A percentile compares a stretch with the other conserved stretches of the same genome.
Evolutionary conservation across 176 grass and related monocot genomes (phyloP).

Genomic region (Panicum miliaceum): DNA sequence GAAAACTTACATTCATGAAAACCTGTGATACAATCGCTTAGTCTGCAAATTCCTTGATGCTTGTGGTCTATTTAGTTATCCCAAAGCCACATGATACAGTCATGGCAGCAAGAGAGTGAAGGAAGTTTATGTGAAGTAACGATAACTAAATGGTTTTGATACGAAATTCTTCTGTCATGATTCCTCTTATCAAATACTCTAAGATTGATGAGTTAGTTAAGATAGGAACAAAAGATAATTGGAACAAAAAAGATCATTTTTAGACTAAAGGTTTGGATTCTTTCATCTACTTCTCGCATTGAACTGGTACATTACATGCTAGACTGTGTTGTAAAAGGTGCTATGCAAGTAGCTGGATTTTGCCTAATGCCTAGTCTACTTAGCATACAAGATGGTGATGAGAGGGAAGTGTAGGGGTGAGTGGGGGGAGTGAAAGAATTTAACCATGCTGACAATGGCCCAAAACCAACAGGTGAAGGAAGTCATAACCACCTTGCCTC

Average conservation of each 20-base stretch:
- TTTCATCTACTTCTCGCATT: not conserved
- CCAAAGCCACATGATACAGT: not conserved
- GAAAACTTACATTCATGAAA: conserved; percentile 7
- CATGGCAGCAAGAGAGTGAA: not conserved
- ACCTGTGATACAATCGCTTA: not conserved
- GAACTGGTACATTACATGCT: not conserved
- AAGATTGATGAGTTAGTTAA: not conserved
- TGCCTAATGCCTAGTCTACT: no score
- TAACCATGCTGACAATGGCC: no score
- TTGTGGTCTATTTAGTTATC: conserved; percentile 15
- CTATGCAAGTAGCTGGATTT: not conserved
- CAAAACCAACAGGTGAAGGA: not conserved
- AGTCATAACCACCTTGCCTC: not conserved
- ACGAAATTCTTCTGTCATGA: not conserved
- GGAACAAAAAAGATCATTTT: not conserved
- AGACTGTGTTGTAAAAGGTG: not conserved
- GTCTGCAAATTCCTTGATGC: not conserved
- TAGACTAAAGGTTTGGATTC: no score
- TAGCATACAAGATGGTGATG: no score
- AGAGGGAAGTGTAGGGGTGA: no score
- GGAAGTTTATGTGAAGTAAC: not conserved
- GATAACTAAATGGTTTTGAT: not conserved
- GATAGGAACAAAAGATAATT: not conserved
- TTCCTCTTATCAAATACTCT: not conserved
- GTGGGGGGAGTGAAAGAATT: no score